Evolutionary conservation across 1,139 yeast species (phyloP).

Genomic region (Diutina siamensis): DNA sequence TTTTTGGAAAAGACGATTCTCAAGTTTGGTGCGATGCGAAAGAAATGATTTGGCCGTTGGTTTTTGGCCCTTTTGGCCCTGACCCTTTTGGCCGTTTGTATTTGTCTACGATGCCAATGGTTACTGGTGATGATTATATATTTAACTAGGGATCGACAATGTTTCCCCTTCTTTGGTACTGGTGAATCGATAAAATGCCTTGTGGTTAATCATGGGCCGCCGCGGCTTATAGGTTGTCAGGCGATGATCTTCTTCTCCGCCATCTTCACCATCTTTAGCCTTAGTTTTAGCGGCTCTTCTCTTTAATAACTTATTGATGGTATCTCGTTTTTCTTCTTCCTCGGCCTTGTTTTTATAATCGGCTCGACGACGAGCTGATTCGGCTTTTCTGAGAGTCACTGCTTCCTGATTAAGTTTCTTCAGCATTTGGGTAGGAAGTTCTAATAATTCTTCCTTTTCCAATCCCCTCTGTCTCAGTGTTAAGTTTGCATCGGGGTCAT

Average conservation of each 20-base stretch:
- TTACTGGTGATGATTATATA: not conserved
- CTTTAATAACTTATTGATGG: conserved; percentile 73
- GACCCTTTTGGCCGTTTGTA: too few relatives aligned
- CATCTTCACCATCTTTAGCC: conserved; percentile 22
- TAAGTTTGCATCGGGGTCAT: conserved; percentile 6
- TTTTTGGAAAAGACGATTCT: not conserved
- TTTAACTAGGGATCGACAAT: not conserved
- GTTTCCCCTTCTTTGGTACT: conserved; percentile 9
- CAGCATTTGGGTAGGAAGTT: conserved; percentile 26
- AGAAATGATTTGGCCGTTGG: too few relatives aligned
- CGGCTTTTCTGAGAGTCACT: conserved; percentile 69
- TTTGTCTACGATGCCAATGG: too few relatives aligned
- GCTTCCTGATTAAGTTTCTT: conserved; percentile 65
- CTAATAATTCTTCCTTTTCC: conserved; percentile 18
- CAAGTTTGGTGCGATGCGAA: too few relatives aligned
- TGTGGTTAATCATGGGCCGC: conserved; percentile 26
- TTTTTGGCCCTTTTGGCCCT: too few relatives aligned
- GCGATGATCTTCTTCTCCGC: conserved; percentile 12
- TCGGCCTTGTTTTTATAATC: conserved; percentile 72
- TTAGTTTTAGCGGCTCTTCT: conserved; percentile 68
- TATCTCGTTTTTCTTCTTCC: conserved; percentile 89
- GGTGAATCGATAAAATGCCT: conserved; percentile 25
- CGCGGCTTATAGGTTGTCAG: conserved; percentile 17
- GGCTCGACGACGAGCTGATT: conserved; percentile 78
- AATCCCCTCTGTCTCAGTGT: conserved; percentile 14